Base-by-base conservation (phyloP, 208 protist species). In the Leishmania major region DNA sequence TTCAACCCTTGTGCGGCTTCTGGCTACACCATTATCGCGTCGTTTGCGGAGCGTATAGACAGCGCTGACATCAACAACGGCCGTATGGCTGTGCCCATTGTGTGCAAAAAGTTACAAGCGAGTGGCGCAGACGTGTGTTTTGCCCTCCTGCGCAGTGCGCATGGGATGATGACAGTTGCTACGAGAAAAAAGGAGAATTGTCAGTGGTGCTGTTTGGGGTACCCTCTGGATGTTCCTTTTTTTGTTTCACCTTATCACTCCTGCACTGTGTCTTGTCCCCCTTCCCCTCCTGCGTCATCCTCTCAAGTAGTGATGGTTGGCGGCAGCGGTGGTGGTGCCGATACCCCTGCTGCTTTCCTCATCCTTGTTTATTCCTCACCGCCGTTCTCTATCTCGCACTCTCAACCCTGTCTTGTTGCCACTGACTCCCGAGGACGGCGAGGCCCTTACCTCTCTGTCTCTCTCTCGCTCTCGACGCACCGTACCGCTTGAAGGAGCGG, bases 281-380 rank as follows among this genome's bases (percentile, higher is more conserved):
- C 28, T 35, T 25, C 45, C 45, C 22, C 47, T 67, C 59, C 7
- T 76, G 28, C 71, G 8, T 75, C 43, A 53, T 55, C 70, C 73
- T 53, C 43, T 75, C 28, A 69, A 77, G 31, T 40, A 79, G 45
- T 25, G 76, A 55, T 74, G 43, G 28, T 19, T 28, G 70, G 17
- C 10, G 45, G 45, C 31, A 53, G 37, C 22, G 70, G 40, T 51
- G 70, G 28, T 74, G 22, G 28, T 53, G 22, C 45, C 45, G 45
- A 55, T 53, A 17, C 45, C 40, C 40, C 57, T 71, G 76, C 1
- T 82, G 71, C 22, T 40, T 49, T 83, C 64, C 45, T 35, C 59
- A 73, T 75, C 62, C 35, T 81, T 51, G 47, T 15, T 17, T 79
- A 59, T 76, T 28, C 22, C 35, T 75, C 75, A 59, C 53, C 47